Evolutionary conservation across 2,329 filamentous ascomycete species (phyloP), one percentile per base, ranked within the genome.

Genomic region (Rosellinia necatrix): DNA sequence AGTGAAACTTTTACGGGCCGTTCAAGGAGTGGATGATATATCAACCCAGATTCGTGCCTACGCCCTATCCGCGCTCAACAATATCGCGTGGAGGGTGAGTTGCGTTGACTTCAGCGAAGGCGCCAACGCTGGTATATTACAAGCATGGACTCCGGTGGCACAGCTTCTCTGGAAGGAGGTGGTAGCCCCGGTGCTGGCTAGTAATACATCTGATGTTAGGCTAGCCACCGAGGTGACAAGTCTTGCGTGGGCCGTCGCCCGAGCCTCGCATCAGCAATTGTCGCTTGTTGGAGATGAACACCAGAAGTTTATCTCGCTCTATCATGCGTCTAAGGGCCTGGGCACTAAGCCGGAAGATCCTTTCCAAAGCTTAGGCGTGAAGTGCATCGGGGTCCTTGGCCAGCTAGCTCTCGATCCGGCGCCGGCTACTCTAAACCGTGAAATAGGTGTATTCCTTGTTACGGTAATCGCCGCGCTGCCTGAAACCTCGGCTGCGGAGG

Each of bases 11-110:
- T 76, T 77, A 17, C 75, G 81, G 17, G 71, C 76, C 29, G 74
- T 72, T 50, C 69, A 76, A 8, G 66, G 68, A 8, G 72, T 74
- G 50, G 76, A 78, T 17, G 75, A 78, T 25, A 66, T 72, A 13
- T 68, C 66, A 6, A 50, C 76, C 10, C 67, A 74, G 6, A 72
- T 87, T 35, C 82, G 82, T 59, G 70, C 71, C 17, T 78, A 81
- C 61, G 81, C 85, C 15, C 72, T 89, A 21, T 81, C 82, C 2
- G 80, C 84, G 13, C 76, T 89, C 56, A 87, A 83, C 75, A 89
- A 89, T 71, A 81, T 88, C 49, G 77, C 85, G 49, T 89, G 86
- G 85, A 86, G 85, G 9, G 75, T 87, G 35, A 85, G 83, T 7
- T 80, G 81, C 64, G 74, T 86, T 62, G 83, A 86, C 70, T 85